phyloP scores from a whole-genome alignment of 2,329 filamentous ascomycete species.

The Trichoderma polysporum region DNA sequence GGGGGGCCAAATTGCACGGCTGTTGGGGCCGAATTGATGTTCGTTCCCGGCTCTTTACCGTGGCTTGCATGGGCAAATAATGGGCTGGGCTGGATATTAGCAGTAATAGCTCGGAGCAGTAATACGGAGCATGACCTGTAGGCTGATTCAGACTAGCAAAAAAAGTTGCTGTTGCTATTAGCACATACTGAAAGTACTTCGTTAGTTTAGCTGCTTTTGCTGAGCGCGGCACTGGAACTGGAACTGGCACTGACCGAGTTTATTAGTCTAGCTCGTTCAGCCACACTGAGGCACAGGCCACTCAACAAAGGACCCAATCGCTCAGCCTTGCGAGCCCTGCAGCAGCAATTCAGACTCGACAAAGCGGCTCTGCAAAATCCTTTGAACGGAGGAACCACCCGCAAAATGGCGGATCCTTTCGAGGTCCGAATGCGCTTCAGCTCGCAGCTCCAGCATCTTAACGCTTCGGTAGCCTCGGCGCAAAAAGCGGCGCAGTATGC shows the following conservation, averaged over 20 bases:
- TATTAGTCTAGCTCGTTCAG: neutral
- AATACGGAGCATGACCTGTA: slow-evolving; percentile 3
- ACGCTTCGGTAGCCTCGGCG: slow-evolving; percentile 82
- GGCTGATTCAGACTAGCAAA: slow-evolving; percentile 4
- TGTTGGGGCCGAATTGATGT: neutral
- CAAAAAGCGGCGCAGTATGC: slow-evolving; percentile 95
- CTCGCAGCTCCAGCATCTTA: slow-evolving; percentile 82
- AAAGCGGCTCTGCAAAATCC: neutral
- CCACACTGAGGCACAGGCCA: slow-evolving; percentile 16
- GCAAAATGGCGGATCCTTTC: slow-evolving; percentile 74
- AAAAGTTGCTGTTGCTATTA: neutral
- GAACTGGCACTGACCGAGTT: too few relatives aligned
- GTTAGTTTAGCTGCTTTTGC: too few relatives aligned
- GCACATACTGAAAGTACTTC: too few relatives aligned
- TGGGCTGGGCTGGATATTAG: neutral
- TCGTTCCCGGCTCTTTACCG: slow-evolving; percentile 19
- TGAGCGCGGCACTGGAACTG: neutral
- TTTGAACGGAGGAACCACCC: neutral
- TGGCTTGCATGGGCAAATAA: slow-evolving; percentile 1
- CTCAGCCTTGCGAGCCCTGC: slow-evolving; percentile 12
- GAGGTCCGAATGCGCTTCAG: slow-evolving; percentile 99
- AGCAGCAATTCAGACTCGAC: slow-evolving; percentile 10
- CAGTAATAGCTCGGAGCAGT: neutral
- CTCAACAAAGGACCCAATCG: neutral
- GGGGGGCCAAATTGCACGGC: neutral